Evolutionary conservation across 2,329 filamentous ascomycete genomes (phyloP).

Genomic region (Xylaria sp.): DNA sequence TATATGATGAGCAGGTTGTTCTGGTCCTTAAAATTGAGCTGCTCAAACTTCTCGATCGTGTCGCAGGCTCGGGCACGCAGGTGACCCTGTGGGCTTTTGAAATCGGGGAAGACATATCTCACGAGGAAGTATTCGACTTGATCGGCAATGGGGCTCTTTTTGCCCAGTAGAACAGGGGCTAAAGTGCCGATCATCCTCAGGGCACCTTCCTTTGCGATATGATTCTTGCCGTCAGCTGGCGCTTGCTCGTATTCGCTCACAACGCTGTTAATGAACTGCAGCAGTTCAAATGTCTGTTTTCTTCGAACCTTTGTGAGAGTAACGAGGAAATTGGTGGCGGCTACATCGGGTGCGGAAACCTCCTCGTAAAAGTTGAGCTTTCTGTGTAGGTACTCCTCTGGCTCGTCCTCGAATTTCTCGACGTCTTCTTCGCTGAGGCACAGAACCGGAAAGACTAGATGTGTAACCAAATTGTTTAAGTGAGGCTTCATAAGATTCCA

Average conservation of each 20-base stretch:
- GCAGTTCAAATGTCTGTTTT: conserved; percentile 93
- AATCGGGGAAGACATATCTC: conserved; percentile 97
- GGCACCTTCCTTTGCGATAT: conserved; percentile 94
- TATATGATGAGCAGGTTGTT: conserved; percentile 97
- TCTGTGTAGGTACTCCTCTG: conserved; percentile 94
- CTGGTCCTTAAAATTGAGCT: conserved; percentile 93
- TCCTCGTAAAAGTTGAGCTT: conserved; percentile 99
- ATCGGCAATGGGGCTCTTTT: conserved; percentile 97
- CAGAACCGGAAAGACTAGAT: conserved; percentile 93
- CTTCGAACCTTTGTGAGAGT: conserved; percentile 91
- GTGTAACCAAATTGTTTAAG: conserved; percentile 88
- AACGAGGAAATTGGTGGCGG: conserved; percentile 94
- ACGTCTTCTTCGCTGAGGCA: conserved; percentile 92
- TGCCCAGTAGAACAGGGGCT: conserved; percentile 90
- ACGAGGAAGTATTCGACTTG: conserved; percentile 99
- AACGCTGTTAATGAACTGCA: conserved; percentile 93
- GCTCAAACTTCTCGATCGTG: conserved; percentile 96
- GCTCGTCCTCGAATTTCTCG: conserved; percentile 91
- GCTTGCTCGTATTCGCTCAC: conserved; percentile 91
- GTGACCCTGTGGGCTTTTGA: conserved; percentile 89
- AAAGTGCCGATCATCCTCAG: conserved; percentile 96
- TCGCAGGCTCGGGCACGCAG: conserved; percentile 94
- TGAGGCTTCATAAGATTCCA: conserved; percentile 94
- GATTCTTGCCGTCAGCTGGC: conserved; percentile 87
- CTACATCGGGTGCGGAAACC: conserved; percentile 90